phyloP scores from a whole-genome alignment of 1,284 basidiomycete genomes.

The Sporisorium iseilematis-ciliati region DNA sequence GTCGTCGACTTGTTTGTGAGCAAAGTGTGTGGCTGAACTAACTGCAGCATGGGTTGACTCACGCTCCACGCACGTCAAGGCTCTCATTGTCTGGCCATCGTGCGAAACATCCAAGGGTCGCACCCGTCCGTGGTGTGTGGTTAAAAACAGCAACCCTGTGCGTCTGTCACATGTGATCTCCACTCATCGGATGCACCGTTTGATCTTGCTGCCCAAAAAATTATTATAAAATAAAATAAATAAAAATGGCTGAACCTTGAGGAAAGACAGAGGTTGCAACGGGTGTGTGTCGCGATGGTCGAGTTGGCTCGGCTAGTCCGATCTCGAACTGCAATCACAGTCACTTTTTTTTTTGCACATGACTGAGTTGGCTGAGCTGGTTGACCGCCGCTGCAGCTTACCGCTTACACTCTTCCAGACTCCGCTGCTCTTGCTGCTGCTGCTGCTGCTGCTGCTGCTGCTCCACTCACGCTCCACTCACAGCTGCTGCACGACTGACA shows the following conservation, averaged over 20 bases:
- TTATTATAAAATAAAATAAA: not conserved
- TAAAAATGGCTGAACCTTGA: not conserved
- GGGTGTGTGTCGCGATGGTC: slow-evolving; percentile 8
- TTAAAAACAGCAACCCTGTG: no score
- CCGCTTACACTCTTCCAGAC: no score
- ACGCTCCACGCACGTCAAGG: not conserved
- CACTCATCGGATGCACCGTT: slow-evolving; percentile 7
- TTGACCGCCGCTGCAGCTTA: no score
- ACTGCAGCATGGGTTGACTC: no score
- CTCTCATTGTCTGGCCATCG: not conserved
- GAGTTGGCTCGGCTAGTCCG: slow-evolving; percentile 9
- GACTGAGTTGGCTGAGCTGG: no score
- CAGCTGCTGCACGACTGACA: not conserved
- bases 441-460: no score
- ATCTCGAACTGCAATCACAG: slow-evolving; percentile 3
- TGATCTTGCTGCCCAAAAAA: slow-evolving; percentile 4
- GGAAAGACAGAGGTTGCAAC: not conserved
- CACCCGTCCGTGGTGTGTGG: no score
- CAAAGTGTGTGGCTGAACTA: no score
- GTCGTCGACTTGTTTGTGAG: no score
- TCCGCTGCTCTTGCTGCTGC: no score
- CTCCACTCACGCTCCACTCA: not conserved
- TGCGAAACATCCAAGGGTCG: not conserved
- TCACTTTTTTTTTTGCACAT: no score
- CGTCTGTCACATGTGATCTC: not conserved